Percentiles rank a stretch among this genome's conserved stretches.
These are phyloP conservation scores for Globisporangium okanoganense DNA, from an alignment of 352 stramenopile genomes.

Conservation along the genomic window DNA sequence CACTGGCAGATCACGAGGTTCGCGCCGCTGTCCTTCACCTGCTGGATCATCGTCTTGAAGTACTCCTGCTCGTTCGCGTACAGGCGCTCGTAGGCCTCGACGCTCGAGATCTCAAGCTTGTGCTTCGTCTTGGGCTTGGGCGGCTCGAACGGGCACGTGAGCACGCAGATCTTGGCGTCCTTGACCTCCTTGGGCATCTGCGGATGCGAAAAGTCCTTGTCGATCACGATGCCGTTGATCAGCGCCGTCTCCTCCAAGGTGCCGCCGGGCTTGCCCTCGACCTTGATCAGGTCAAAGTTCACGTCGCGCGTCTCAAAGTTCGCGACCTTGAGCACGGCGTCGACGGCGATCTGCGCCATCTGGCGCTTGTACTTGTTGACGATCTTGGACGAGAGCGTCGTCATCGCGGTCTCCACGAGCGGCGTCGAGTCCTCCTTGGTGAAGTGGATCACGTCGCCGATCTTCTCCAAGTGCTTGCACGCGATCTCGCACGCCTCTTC, in stretches of 20 bases:
- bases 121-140: constrained; percentile 99
- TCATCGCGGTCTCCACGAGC: constrained; percentile 97
- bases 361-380: constrained; percentile 98
- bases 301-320: constrained; percentile 99
- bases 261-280: constrained; percentile 98
- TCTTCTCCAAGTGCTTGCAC: constrained; percentile 93
- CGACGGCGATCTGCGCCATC: constrained; percentile 98
- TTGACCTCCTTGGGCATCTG: constrained; percentile 98
- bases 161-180: constrained; percentile 98
- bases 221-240: constrained; percentile 98
- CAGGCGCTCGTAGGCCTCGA: constrained; percentile 96
- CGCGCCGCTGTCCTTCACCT: constrained; percentile 98
- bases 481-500: constrained; percentile 97
- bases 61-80: constrained; percentile 98
- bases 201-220: constrained; percentile 99
- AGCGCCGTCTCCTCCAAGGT: constrained; percentile 97
- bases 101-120: constrained; percentile 98
- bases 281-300: constrained; percentile 99
- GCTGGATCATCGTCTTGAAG: constrained; percentile 98
- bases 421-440: constrained; percentile 92
- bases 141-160: constrained; percentile 99
- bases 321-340: constrained; percentile 97
- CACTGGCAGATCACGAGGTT: constrained; percentile 99
- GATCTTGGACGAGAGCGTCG: constrained; percentile 99
- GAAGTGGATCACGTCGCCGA: constrained; percentile 97